Base-by-base conservation (phyloP, 2,329 filamentous ascomycete species). In the Huntiella bhutanensis region DNA sequence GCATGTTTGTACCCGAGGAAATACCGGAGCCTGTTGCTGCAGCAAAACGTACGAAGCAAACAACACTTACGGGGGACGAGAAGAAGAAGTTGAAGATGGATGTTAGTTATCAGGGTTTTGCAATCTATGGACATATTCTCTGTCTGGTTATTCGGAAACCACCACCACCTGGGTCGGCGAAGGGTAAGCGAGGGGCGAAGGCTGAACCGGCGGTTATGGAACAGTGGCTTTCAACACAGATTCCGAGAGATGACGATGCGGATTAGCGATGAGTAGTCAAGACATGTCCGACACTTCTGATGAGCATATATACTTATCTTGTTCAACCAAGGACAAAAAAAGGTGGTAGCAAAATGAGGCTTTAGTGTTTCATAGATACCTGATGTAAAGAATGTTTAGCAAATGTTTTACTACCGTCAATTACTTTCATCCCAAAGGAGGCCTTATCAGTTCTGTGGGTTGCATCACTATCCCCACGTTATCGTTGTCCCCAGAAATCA, bases 41-140 rank as follows among this genome's bases (percentile, higher is more conserved):
- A 19, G 54, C 61, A 32, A 73, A 71, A 59, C 65, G 66, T 47
- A 61, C 59, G 33, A 58, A 59, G 56, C 64, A 64, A 34, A 57
- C 55, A 40, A 57, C 54, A 33, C 49, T 51, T 32, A 55, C 47
- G 33, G 62, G 57, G 13, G 77, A 82, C 48, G 82, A 93, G 56
- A 92, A 95, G 64, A 95, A 98, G 67, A 96, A 95, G 60, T 64
- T 93, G 54, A 75, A 73, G 15, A 74, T 95, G 66, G 79, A 81
- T 51, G 91, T 88, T 19, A 79, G 77, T 11, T 98, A 96, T 62
- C 86, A 96, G 56, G 88, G 91, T 6, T 96, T 96, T 63, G 83
- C 81, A 55, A 95, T 98, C 57, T 93, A 94, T 63, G 86, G 91
- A 8, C 81, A 85, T 54, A 85, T 94, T 41, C 67, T 98, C 19